Evolutionary conservation across 1,284 basidiomycete species (phyloP).

Genomic region (Ustilago nuda): DNA sequence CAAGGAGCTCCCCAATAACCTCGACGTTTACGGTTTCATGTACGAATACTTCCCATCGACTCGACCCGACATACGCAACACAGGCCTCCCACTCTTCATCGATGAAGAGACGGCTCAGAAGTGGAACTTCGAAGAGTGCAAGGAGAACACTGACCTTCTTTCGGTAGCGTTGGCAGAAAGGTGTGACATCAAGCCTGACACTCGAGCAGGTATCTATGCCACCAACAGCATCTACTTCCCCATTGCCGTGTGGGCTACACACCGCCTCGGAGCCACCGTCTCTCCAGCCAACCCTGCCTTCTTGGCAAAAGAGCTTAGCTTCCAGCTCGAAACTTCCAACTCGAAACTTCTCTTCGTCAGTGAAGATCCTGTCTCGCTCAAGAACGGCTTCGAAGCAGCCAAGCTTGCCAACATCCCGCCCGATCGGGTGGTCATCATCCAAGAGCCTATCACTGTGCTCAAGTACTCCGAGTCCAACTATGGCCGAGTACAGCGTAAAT

Average conservation of each 20-base stretch:
- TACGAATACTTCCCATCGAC: conserved; percentile 56
- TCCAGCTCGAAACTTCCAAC: conserved; percentile 72
- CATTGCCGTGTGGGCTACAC: conserved; percentile 79
- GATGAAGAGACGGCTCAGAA: conserved; percentile 55
- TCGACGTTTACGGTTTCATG: conserved; percentile 56
- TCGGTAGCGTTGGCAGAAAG: conserved; percentile 30
- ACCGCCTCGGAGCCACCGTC: conserved; percentile 78
- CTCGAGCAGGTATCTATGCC: conserved; percentile 49
- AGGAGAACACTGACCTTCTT: conserved; percentile 49
- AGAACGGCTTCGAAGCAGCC: conserved; percentile 74
- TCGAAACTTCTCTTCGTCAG: conserved; percentile 76
- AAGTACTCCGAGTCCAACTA: conserved; percentile 45
- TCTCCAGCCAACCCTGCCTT: conserved; percentile 81
- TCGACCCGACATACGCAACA: conserved; percentile 55
- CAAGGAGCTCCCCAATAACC: conserved; percentile 48
- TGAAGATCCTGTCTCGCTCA: conserved; percentile 71
- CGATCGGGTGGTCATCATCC: conserved; percentile 65
- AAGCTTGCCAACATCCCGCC: conserved; percentile 73
- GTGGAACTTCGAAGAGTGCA: conserved; percentile 54
- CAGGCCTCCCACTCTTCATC: conserved; percentile 50
- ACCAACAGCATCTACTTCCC: conserved; percentile 75
- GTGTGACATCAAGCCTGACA: conserved; percentile 42
- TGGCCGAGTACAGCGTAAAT: conserved; percentile 46
- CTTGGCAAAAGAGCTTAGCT: conserved; percentile 75
- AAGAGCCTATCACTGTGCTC: conserved; percentile 42